phyloP scores from a whole-genome alignment of 805 yeast genomes.

The Scheffersomyces stipitis region DNA sequence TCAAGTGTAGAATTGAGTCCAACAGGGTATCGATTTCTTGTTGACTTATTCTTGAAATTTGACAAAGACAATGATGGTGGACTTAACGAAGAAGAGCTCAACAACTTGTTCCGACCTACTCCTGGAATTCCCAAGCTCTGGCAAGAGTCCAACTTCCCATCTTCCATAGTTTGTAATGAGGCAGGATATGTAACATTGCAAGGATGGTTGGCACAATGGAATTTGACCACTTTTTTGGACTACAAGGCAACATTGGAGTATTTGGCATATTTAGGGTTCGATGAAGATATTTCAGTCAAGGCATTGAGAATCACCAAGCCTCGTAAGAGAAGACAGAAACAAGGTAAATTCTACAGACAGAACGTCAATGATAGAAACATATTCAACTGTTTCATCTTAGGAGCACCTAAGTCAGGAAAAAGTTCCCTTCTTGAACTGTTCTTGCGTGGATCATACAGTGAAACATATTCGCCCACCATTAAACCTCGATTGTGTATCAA shows the following conservation, averaged over 20 bases:
- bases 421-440: constrained; percentile 82
- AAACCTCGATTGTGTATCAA: constrained; percentile 82
- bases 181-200: constrained; percentile 88
- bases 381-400: constrained; percentile 84
- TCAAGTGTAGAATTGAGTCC: constrained; percentile 92
- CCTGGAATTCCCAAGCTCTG: constrained; percentile 91
- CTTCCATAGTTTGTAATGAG: constrained; percentile 85
- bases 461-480: constrained; percentile 75
- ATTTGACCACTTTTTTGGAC: constrained; percentile 89
- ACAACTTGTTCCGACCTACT: constrained; percentile 75
- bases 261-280: constrained; percentile 87
- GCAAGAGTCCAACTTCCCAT: constrained; percentile 83
- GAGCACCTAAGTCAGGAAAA: constrained; percentile 86
- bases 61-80: constrained; percentile 98
- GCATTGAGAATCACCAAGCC: constrained; percentile 81
- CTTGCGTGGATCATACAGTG: constrained; percentile 69
- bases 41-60: constrained; percentile 81
- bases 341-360: constrained; percentile 62
- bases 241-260: constrained; percentile 83
- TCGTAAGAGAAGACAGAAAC: constrained; percentile 66
- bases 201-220: constrained; percentile 99
- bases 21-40: constrained; percentile 85
- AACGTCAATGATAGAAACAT: constrained; percentile 81
- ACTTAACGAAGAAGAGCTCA: constrained; percentile 69
- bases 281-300: constrained; percentile 40